Evolutionary conservation across 176 grass and related monocot species (phyloP), one percentile per base, ranked within the genome.

Genomic region (Avena eriantha): DNA sequence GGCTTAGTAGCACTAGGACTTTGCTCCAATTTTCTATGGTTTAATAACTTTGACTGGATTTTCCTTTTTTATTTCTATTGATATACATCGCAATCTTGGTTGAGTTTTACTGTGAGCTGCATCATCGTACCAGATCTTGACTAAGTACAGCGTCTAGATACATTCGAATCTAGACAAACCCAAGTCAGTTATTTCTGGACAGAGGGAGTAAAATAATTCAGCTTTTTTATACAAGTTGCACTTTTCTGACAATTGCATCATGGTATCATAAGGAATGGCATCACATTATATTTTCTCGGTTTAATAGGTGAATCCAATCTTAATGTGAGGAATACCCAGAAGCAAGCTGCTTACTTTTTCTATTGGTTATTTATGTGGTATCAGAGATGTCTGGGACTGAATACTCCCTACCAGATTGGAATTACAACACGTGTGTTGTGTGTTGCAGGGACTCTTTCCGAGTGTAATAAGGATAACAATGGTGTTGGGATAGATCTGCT

Each of bases 391-490:
- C 2, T 31, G 34, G 3, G 51, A 65, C 50, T 53, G 41, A 73
- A 84, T 53, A 2, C 31, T 73, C 16, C 77, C 76, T 31, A 59
- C 46, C 56, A 7, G 47, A 51, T 10, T 75, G 4, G 46, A 23
- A 59, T 80, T 41, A 57, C 45, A 71, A 22, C 31, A 66, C 7
- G 39, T 41, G 39, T 41, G 39, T 41, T 41, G 39, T 84, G 7
- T 19, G 23, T 84, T 91, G 23, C 81, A 91, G 89, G 89, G 75
- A 80, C 66, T 74, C 10, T 12, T 47, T 63, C 51, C 45, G 21
- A 31, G 45, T 79, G 31, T 79, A 86, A 73, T 55, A 69, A 76
- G 77, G 50, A 17, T 29, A 54, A 45, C 55, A 10, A 5, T 24
- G 48, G 7, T 35, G 54, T 63, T 10, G 1, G 79, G 47, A 41